These are phyloP conservation scores for Rhododendron molle DNA, from an alignment of 148 eudicot species.

Conservation along the genomic window DNA sequence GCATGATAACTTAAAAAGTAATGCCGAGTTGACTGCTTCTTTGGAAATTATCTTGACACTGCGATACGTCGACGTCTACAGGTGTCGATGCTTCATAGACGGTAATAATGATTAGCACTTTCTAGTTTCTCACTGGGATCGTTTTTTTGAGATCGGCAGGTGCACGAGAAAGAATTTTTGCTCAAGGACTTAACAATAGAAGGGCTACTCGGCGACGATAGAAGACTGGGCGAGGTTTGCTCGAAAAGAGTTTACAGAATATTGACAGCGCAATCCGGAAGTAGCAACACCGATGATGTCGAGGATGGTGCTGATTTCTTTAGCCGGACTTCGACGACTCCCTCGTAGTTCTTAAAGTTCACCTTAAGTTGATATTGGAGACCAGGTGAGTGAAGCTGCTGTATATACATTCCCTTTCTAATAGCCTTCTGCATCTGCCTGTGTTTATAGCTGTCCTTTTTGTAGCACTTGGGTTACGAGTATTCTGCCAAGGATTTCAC, in stretches of 20 bases:
- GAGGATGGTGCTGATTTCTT: constrained; percentile 84
- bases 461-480: not conserved
- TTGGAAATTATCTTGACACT: not conserved
- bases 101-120: not conserved
- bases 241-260: constrained; percentile 91
- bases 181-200: constrained; percentile 69
- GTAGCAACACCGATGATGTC: constrained; percentile 57
- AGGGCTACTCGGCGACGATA: constrained; percentile 48
- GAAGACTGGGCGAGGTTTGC: constrained; percentile 77
- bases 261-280: constrained; percentile 78
- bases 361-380: not conserved
- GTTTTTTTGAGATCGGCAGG: constrained; percentile 29
- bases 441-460: not conserved
- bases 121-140: not conserved
- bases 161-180: constrained; percentile 80
- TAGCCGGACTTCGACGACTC: constrained; percentile 2
- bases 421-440: not conserved
- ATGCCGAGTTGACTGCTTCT: not conserved
- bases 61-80: too few relatives aligned
- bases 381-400: not conserved
- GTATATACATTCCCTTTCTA: not conserved
- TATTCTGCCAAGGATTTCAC: not conserved
- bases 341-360: not conserved
- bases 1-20: not conserved
- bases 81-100: too few relatives aligned